These are phyloP conservation scores for California macrophylla DNA, from an alignment of 441 rosid genomes.

Conservation along the genomic window DNA sequence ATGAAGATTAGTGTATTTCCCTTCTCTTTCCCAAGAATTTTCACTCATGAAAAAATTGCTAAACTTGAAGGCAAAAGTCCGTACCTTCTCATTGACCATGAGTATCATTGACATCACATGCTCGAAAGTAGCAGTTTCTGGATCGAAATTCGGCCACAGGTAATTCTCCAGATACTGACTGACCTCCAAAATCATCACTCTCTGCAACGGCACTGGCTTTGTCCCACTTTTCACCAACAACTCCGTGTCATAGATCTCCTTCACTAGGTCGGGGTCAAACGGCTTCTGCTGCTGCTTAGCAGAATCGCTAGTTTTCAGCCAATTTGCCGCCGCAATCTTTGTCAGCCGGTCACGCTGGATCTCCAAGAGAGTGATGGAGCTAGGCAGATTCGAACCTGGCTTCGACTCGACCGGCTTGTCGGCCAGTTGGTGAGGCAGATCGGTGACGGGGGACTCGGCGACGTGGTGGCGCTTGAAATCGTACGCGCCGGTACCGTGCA, in stretches of 20 bases:
- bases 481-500: slow-evolving; percentile 81
- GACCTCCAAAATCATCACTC: slow-evolving; percentile 94
- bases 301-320: slow-evolving; percentile 46
- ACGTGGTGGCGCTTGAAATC: slow-evolving; percentile 99
- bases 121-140: slow-evolving; percentile 71
- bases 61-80: neutral
- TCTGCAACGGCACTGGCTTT: slow-evolving; percentile 80
- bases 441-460: slow-evolving; percentile 80
- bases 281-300: slow-evolving; percentile 31
- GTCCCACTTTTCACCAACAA: slow-evolving; percentile 58
- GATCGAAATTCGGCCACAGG: slow-evolving; percentile 86
- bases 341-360: slow-evolving; percentile 87
- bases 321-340: slow-evolving; percentile 65
- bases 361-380: slow-evolving; percentile 77
- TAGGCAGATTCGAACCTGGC: slow-evolving; percentile 53
- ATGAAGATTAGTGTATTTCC: neutral
- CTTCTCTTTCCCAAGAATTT: neutral
- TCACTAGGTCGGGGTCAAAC: slow-evolving; percentile 69
- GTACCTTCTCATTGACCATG: slow-evolving; percentile 95
- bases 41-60: neutral
- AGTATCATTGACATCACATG: slow-evolving; percentile 97
- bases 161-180: slow-evolving; percentile 95
- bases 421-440: slow-evolving; percentile 32
- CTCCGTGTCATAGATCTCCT: slow-evolving; percentile 74
- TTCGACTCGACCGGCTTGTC: slow-evolving; percentile 59